Evolutionary conservation across 495 filamentous ascomycete species (phyloP).

Genomic region (Xylona heveae): DNA sequence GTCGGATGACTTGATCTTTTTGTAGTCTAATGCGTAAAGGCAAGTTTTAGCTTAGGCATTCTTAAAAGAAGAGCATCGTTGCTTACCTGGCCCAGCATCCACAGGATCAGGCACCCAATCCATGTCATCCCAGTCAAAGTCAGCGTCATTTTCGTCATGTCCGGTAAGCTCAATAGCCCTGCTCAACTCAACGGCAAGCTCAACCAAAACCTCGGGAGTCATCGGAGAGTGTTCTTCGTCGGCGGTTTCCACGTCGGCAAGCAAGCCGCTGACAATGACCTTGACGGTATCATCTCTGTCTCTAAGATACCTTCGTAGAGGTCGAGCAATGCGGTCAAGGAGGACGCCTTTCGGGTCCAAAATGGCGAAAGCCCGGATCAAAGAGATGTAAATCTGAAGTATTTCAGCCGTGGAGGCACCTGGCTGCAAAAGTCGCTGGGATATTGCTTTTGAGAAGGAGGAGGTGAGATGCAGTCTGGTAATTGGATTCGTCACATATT

Average conservation of each 20-base stretch:
- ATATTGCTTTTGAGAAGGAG: constrained; percentile 44
- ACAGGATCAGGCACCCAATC: constrained; percentile 81
- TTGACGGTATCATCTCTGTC: constrained; percentile 86
- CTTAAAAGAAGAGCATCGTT: not conserved
- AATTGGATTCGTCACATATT: constrained; percentile 31
- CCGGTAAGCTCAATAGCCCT: constrained; percentile 29
- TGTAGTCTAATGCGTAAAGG: constrained; percentile 34
- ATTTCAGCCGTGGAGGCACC: constrained; percentile 81
- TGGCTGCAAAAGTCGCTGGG: constrained; percentile 60
- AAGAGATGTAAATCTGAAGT: constrained; percentile 70
- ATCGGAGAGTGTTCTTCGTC: constrained; percentile 19
- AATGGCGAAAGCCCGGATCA: constrained; percentile 76
- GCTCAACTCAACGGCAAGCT: constrained; percentile 57
- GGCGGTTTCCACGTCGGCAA: constrained; percentile 40
- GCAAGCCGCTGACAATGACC: constrained; percentile 66
- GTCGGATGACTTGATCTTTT: constrained; percentile 68
- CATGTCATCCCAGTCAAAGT: constrained; percentile 76
- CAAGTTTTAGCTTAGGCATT: not conserved
- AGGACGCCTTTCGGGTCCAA: constrained; percentile 84
- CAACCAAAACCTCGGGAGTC: constrained; percentile 31
- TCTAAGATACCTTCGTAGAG: constrained; percentile 69
- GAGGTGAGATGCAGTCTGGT: constrained; percentile 42
- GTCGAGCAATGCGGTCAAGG: constrained; percentile 62
- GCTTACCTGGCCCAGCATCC: constrained; percentile 54
- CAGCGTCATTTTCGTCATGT: constrained; percentile 25